phyloP scores from a whole-genome alignment of 345 rosid genomes.

The Pugionium cornutum region DNA sequence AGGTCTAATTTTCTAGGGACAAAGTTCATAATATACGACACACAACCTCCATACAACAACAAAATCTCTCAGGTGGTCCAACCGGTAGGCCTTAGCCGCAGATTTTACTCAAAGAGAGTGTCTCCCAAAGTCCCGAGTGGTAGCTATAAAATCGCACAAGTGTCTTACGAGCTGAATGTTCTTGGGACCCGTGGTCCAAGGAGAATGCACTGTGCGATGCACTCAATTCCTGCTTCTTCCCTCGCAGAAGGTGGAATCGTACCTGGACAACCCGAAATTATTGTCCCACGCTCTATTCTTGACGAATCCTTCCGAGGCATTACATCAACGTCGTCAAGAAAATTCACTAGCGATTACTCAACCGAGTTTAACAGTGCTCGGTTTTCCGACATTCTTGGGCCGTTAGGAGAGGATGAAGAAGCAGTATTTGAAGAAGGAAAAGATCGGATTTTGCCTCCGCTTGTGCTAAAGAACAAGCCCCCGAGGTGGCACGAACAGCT shows the following conservation, averaged over 20 bases:
- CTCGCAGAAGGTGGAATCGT: slow-evolving; percentile 73
- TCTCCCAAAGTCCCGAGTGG: slow-evolving; percentile 90
- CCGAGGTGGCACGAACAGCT: slow-evolving; percentile 98
- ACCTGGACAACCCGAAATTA: slow-evolving; percentile 82
- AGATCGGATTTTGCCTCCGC: slow-evolving; percentile 55
- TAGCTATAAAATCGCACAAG: slow-evolving; percentile 83
- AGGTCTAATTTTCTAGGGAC: slow-evolving; percentile 98
- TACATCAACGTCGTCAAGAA: slow-evolving; percentile 55
- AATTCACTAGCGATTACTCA: slow-evolving; percentile 58
- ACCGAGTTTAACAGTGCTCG: slow-evolving; percentile 80
- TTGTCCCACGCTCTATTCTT: slow-evolving; percentile 59
- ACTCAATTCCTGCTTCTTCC: slow-evolving; percentile 72
- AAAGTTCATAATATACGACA: slow-evolving; percentile 79
- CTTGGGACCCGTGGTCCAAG: slow-evolving; percentile 95
- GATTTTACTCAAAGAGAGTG: slow-evolving; percentile 80
- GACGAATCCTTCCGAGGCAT: slow-evolving; percentile 92
- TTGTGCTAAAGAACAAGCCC: slow-evolving; percentile 75
- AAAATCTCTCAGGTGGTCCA: slow-evolving; percentile 54
- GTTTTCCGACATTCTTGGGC: slow-evolving; percentile 71
- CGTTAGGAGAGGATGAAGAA: slow-evolving; percentile 57
- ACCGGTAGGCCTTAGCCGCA: slow-evolving; percentile 70
- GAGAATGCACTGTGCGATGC: slow-evolving; percentile 88
- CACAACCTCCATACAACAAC: slow-evolving; percentile 85
- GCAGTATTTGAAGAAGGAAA: slow-evolving; percentile 42
- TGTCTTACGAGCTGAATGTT: slow-evolving; percentile 85